Evolutionary conservation across 208 protist genomes (phyloP), one percentile per base, ranked within the genome.

Genomic region (Acanthamoeba quina): DNA sequence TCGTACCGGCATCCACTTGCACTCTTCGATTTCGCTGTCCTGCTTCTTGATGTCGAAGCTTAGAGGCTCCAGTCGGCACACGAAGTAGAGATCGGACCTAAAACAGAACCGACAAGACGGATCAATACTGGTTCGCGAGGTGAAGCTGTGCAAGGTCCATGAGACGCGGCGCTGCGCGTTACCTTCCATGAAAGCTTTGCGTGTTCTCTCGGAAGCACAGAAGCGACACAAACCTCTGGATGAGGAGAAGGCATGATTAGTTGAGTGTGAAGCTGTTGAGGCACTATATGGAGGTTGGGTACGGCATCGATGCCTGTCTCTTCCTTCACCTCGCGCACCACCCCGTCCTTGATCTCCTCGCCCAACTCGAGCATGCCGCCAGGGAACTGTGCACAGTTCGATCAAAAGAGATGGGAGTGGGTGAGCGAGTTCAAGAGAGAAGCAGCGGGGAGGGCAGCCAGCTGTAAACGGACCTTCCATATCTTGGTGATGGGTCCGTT

Each of bases 1-100:
- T 17, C 60, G 37, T 93, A 93, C 89, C 10, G 89, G 89, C 89
- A 93, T 93, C 89, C 89, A 93, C 26, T 60, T 52, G 64, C 89
- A 93, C 21, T 78, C 89, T n/a, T 1, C 89, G 17, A 93, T 93
- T 37, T 93, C 89, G 19, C 70, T 93, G 37, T 37, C 89, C 68
- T 93, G 89, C 26, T 82, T 93, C 47, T 93, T 47, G 44, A 93
- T 93, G 37, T 93, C 68, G 52, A 80, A 62, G 70, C 54, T 93
- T 5, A 93, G 89, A 21, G 89, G 89, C 44, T 93, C 68, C 68
- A 93, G 31, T 37, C 68, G 41, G 52, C 62, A 93, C 41, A 93
- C 89, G 15, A 93, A 52, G 70, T 93, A 93, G 15, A 93, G 29
- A 47, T 93, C 89, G 49, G 89, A 93, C 89, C 68, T 49, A 19